Base-by-base conservation (phyloP, 2,329 filamentous ascomycete genomes). In the Ascochyta koolunga region DNA sequence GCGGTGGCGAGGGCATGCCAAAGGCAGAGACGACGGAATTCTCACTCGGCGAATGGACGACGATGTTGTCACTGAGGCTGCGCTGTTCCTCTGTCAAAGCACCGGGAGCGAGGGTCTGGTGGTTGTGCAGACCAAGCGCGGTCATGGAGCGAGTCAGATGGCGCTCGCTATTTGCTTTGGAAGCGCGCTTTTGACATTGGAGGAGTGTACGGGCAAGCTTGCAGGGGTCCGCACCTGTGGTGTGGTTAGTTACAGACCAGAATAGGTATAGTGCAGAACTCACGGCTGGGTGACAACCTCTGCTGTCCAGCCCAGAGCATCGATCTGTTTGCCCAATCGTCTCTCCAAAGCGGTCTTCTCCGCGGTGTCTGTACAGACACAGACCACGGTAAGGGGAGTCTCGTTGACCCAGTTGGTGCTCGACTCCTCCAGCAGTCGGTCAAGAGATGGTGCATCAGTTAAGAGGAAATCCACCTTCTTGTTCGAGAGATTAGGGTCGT, bases 271-370 rank as follows among this genome's bases (percentile, higher is more conserved):
- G 19, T 15, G 8, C 25, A 15, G 15, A 2, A 60, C 65, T 60
- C 60, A 67, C 63, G 68, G 68, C 50, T 69, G 68, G 1, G 66
- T 64, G 5, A 70, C 58, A 5, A 67, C 50, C 36, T 71, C 66
- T 18, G 56, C 52, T 10, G 63, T 56, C 67, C 68, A 70, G 16
- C 64, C 65, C n/a, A 65, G 44, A 25, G 60, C 54, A 35, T 66
- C 58, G 5, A 65, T 62, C n/a, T 67, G 56, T 51, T 57, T 51
- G 10, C 56, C 58, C 5, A 68, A 57, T 11, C 62, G 56, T 38
- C 50, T 53, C 35, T 70, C 67, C 10, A 68, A 51, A 3, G 53
- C 56, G 5, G 56, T 60, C 44, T 68, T 71, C 49, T 71, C 68
- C 1, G 61, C 56, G 5, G 61, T 61, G 39, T 71, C 67, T 39